Percentiles rank a stretch among this genome's conserved stretches.
These are phyloP conservation scores for Fraxinus dipetala DNA, from an alignment of 305 asterid species.

Conservation along the genomic window DNA sequence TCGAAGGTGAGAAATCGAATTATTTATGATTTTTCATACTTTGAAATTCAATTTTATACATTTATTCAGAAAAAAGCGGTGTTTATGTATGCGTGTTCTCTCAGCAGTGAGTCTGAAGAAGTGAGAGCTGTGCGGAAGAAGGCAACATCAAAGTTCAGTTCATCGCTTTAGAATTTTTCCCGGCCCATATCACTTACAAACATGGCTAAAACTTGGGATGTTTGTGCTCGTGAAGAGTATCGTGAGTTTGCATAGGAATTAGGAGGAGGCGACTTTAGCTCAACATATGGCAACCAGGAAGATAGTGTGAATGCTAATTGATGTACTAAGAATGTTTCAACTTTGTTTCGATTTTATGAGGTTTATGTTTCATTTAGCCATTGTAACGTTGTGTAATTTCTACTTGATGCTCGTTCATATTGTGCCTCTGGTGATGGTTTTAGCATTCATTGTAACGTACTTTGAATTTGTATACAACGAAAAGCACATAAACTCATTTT, in stretches of 20 bases:
- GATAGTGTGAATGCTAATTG: neutral
- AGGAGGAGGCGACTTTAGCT: constrained; percentile 51
- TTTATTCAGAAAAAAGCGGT: neutral
- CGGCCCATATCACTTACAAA: constrained; percentile 38
- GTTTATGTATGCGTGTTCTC: neutral
- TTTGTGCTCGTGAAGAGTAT: constrained; percentile 33
- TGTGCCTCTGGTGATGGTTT: neutral
- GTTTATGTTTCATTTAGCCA: neutral
- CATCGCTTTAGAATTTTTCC: constrained; percentile 16
- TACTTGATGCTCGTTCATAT: constrained; percentile 6
- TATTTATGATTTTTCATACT: neutral
- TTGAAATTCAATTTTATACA: neutral
- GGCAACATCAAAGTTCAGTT: constrained; percentile 23
- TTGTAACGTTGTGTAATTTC: neutral
- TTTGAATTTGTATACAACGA: neutral
- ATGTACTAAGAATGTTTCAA: neutral
- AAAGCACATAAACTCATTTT: neutral
- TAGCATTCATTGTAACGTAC: neutral
- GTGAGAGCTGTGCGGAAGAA: constrained; percentile 4
- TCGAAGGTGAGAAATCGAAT: neutral
- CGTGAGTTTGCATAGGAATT: constrained; percentile 32
- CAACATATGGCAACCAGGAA: constrained; percentile 46
- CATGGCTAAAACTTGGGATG: constrained; percentile 49
- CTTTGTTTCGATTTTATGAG: neutral
- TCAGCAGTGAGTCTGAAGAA: constrained; percentile 16